A percentile compares a stretch with the other conserved stretches of the same genome.
Evolutionary conservation across 306 rosid species (phyloP).

Genomic region (Oemleria cerasiformis): DNA sequence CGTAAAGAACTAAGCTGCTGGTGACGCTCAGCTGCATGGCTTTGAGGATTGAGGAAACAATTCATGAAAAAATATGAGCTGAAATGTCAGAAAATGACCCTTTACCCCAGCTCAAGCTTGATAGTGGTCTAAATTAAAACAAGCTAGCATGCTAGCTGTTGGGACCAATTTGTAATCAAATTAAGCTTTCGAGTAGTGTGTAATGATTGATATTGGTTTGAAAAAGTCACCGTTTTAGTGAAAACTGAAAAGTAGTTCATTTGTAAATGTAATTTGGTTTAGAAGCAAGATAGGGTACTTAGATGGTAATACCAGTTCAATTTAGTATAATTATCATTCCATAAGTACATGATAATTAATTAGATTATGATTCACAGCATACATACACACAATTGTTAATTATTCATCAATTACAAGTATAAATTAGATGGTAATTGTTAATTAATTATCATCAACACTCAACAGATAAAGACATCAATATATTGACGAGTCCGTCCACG

Average conservation of each 20-base stretch:
- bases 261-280: constrained; percentile 13
- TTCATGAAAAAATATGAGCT: background rate
- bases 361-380: constrained; percentile 9
- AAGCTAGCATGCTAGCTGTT: background rate
- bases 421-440: background rate
- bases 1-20: background rate
- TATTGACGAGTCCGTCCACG: background rate
- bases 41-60: background rate
- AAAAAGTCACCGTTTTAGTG: background rate
- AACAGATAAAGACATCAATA: constrained; percentile 7
- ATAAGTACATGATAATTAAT: background rate
- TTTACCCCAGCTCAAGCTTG: constrained; percentile 4
- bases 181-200: background rate
- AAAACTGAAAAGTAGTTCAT: background rate
- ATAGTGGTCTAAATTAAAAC: background rate
- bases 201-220: background rate
- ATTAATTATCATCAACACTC: background rate
- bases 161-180: constrained; percentile 8
- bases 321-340: background rate
- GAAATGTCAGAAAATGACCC: background rate
- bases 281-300: background rate
- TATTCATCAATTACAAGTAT: background rate
- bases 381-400: background rate
- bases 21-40: constrained; percentile 10
- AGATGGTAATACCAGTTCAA: background rate